Evolutionary conservation across 202 grass and related monocot species (phyloP).

Genomic region (Tripidium arundinaceum): DNA sequence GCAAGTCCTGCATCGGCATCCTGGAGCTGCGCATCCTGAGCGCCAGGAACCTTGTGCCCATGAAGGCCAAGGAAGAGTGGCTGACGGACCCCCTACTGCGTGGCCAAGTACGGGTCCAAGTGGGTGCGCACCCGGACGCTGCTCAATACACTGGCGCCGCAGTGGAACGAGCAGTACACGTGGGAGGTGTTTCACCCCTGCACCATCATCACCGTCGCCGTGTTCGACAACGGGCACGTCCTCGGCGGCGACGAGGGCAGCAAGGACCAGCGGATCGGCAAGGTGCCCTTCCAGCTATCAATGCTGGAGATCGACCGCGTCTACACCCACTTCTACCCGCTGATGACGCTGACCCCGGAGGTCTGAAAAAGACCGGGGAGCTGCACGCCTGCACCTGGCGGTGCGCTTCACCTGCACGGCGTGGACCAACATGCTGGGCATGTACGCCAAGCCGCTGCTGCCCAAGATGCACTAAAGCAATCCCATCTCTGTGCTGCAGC

Average conservation of each 20-base stretch:
- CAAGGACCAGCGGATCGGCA: conserved; percentile 46
- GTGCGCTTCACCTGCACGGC: conserved; percentile 83
- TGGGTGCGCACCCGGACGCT: conserved; percentile 95
- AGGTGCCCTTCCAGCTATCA: conserved; percentile 80
- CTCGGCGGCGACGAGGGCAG: conserved; percentile 34
- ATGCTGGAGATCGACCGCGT: conserved; percentile 79
- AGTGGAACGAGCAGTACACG: conserved; percentile 96
- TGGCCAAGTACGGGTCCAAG: conserved; percentile 94
- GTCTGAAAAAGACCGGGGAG: conserved; percentile 97
- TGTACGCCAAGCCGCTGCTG: conserved; percentile 77
- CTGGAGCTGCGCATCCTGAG: conserved; percentile 78
- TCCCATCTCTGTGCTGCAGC: conserved; percentile 78
- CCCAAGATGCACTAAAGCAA: conserved; percentile 81
- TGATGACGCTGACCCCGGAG: conserved; percentile 54
- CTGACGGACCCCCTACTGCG: conserved; percentile 66
- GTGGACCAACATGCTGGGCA: conserved; percentile 73
- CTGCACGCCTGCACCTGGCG: conserved; percentile 71
- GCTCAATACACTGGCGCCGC: conserved; percentile 52
- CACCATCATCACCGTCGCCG: conserved; percentile 89
- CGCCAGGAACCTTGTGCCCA: conserved; percentile 49
- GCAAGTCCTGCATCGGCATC: conserved; percentile 59
- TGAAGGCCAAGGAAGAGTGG: conserved; percentile 34
- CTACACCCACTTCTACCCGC: conserved; percentile 85
- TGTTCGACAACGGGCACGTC: conserved; percentile 89
- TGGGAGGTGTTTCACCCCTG: conserved; percentile 95